phyloP scores from a whole-genome alignment of 495 filamentous ascomycete species.

The Apodospora peruviana region DNA sequence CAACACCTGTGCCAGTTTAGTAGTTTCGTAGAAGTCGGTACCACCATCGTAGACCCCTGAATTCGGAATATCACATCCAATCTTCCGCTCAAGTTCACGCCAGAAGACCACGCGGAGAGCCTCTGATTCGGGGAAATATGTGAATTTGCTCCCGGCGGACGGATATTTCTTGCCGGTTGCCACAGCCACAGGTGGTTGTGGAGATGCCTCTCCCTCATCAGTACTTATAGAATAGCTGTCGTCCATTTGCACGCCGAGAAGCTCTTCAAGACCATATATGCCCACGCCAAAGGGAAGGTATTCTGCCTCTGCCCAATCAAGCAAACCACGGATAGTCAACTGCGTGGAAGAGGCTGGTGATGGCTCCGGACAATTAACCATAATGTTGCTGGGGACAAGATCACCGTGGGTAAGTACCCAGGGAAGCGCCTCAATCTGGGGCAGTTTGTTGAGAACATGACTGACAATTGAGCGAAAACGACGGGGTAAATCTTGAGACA shows the following conservation, averaged over 20 bases:
- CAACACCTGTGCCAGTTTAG: constrained; percentile 39
- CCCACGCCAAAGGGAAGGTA: constrained; percentile 50
- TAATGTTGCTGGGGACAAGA: constrained; percentile 48
- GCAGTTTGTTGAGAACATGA: constrained; percentile 24
- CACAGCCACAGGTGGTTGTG: background rate
- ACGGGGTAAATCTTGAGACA: constrained; percentile 31
- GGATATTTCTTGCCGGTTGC: constrained; percentile 12
- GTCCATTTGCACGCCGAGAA: constrained; percentile 36
- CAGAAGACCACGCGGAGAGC: constrained; percentile 43
- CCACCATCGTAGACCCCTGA: background rate
- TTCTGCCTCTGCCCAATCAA: constrained; percentile 61
- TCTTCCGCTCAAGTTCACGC: constrained; percentile 27
- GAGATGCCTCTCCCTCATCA: background rate
- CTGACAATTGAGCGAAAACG: constrained; percentile 28
- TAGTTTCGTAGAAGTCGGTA: constrained; percentile 15
- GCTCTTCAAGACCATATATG: constrained; percentile 51
- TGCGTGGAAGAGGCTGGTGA: background rate
- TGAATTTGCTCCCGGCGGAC: constrained; percentile 17
- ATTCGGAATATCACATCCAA: constrained; percentile 19
- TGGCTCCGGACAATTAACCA: constrained; percentile 32
- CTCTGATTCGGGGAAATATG: constrained; percentile 36
- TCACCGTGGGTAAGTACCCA: constrained; percentile 56
- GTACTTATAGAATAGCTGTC: background rate
- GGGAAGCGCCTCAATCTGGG: constrained; percentile 32
- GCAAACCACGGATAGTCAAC: constrained; percentile 29